These are phyloP conservation scores for Rutstroemia sp. DNA, from an alignment of 2,329 filamentous ascomycete genomes.

Conservation along the genomic window DNA sequence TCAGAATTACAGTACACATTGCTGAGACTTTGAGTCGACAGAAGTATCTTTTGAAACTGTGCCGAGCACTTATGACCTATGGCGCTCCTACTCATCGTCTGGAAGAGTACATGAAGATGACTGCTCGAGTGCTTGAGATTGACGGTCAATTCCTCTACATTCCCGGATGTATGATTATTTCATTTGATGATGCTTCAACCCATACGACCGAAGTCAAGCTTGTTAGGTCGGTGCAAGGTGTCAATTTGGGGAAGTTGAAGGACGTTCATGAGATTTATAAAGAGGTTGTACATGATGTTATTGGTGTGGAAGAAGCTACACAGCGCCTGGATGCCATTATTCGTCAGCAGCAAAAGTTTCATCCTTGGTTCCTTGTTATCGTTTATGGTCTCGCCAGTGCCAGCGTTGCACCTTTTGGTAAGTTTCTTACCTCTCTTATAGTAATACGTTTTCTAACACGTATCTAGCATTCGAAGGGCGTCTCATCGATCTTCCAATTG, in stretches of 20 bases:
- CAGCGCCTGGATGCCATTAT: constrained; percentile 50
- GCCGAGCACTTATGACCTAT: constrained; percentile 79
- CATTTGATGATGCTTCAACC: constrained; percentile 68
- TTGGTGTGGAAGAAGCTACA: constrained; percentile 64
- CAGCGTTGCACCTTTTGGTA: constrained; percentile 61
- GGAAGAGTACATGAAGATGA: constrained; percentile 89
- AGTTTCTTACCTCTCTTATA: too few species aligned
- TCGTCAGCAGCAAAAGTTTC: constrained; percentile 38
- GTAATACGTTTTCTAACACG: too few species aligned
- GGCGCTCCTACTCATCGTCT: constrained; percentile 86
- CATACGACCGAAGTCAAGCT: constrained; percentile 78
- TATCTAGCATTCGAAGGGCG: constrained; percentile 53
- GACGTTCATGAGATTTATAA: constrained; percentile 76
- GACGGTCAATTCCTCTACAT: constrained; percentile 87
- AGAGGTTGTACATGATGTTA: constrained; percentile 70
- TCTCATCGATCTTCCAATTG: constrained; percentile 64
- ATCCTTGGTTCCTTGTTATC: constrained; percentile 46
- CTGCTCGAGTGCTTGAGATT: constrained; percentile 79
- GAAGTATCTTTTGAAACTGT: constrained; percentile 76
- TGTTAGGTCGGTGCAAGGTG: constrained; percentile 58
- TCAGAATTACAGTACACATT: constrained; percentile 49
- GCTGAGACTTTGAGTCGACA: constrained; percentile 70
- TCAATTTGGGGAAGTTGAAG: constrained; percentile 66
- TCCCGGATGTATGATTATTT: constrained; percentile 89
- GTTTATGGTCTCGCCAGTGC: constrained; percentile 68